These are phyloP conservation scores for Lyophyllum atratum DNA, from an alignment of 768 basidiomycete genomes.

Conservation along the genomic window DNA sequence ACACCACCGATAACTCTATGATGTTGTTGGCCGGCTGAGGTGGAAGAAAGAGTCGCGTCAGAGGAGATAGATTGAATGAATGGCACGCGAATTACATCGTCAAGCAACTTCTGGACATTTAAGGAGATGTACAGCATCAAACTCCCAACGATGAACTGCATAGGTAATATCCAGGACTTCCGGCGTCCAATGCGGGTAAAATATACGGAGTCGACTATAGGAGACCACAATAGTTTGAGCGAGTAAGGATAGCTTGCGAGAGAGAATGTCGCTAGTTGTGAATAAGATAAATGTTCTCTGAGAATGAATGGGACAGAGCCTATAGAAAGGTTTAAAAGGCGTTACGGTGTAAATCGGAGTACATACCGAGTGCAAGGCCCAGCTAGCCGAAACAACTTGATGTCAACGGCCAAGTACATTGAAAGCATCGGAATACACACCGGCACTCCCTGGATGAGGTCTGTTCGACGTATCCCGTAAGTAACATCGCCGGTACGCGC, in stretches of 20 bases:
- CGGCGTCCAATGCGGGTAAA: conserved; percentile 83
- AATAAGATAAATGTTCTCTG: conserved; percentile 94
- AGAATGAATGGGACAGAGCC: conserved; percentile 97
- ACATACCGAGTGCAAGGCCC: conserved; percentile 84
- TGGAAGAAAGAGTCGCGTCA: conserved; percentile 14
- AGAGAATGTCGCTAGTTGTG: conserved; percentile 93
- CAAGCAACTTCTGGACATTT: conserved; percentile 74
- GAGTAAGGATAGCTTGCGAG: conserved; percentile 95
- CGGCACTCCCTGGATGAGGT: conserved; percentile 87
- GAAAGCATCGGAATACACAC: conserved; percentile 46
- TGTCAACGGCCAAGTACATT: conserved; percentile 6
- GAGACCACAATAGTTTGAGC: conserved; percentile 95
- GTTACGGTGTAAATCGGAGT: not conserved
- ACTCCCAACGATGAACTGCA: conserved; percentile 87
- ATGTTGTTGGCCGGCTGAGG: conserved; percentile 81
- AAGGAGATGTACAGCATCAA: conserved; percentile 80
- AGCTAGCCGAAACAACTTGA: conserved; percentile 42
- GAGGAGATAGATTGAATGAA: conserved; percentile 3
- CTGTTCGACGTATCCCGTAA: conserved; percentile 32
- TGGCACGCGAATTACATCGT: conserved; percentile 55
- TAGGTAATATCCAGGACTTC: conserved; percentile 99
- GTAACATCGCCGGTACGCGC: conserved; percentile 3
- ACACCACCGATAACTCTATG: conserved; percentile 74
- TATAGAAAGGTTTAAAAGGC: conserved; percentile 25
- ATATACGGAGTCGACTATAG: conserved; percentile 93